Percentiles rank a stretch among this genome's conserved stretches.
These are phyloP conservation scores for Myxozyma neotropica DNA, from an alignment of 805 yeast species.

Conservation along the genomic window DNA sequence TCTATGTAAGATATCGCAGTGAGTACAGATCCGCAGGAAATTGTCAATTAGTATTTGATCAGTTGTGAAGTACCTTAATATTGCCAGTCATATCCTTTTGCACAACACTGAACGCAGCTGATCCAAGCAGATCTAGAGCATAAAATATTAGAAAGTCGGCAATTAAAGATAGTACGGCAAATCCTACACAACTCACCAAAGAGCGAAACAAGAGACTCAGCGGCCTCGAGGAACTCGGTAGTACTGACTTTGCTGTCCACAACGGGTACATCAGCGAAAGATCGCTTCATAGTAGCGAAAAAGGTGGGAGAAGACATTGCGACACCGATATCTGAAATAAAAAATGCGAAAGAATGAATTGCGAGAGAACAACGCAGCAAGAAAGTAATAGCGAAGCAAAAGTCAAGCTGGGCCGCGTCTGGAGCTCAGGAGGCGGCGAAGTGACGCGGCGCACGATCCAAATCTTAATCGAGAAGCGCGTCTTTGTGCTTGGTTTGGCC, in stretches of 20 bases:
- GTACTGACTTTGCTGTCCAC: conserved; percentile 68
- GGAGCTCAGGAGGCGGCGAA: no score
- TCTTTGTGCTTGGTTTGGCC: no score
- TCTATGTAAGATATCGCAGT: conserved; percentile 39
- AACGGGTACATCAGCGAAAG: conserved; percentile 75
- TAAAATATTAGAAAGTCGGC: neutral
- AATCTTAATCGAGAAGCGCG: neutral
- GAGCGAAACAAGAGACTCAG: conserved; percentile 78
- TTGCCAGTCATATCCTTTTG: conserved; percentile 89
- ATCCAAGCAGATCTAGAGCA: conserved; percentile 64
- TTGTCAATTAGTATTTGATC: neutral
- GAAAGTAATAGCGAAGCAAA: neutral
- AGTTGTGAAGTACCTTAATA: conserved; percentile 48
- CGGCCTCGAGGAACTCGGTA: conserved; percentile 74
- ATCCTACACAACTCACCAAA: conserved; percentile 54
- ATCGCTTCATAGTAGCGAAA: conserved; percentile 74
- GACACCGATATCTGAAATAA: neutral
- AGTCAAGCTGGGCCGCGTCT: no score
- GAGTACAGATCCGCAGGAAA: no score
- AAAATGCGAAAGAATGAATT: no score
- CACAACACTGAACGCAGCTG: conserved; percentile 81
- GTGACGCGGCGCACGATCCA: neutral
- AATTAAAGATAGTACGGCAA: neutral
- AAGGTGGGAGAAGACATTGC: conserved; percentile 44
- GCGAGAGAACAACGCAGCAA: neutral